These are phyloP conservation scores for Quercus lobata DNA, from an alignment of 331 rosid genomes.

Conservation along the genomic window DNA sequence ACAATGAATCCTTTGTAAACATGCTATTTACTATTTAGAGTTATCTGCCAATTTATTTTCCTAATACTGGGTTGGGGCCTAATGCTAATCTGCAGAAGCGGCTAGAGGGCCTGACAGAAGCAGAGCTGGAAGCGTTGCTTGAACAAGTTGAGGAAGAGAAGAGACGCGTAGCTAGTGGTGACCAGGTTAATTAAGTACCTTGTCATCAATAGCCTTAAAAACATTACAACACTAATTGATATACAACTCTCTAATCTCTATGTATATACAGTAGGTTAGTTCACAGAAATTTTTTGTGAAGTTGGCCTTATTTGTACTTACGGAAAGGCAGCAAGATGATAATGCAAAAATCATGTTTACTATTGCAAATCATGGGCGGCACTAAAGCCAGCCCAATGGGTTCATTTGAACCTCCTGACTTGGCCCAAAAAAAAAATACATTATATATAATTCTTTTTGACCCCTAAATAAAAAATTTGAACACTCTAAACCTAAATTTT, in stretches of 20 bases:
- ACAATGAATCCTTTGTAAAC: too few relatives aligned
- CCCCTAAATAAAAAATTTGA: too few relatives aligned
- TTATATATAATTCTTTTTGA: too few relatives aligned
- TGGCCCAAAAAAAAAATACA: too few relatives aligned
- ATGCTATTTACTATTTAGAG: too few relatives aligned
- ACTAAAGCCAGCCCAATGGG: too few relatives aligned
- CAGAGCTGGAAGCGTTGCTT: slow-evolving; percentile 79
- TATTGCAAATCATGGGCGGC: neutral
- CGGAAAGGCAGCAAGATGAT: neutral
- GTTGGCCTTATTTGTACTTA: neutral
- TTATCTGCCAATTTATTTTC: neutral
- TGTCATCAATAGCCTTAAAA: slow-evolving; percentile 16
- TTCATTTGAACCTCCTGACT: too few relatives aligned
- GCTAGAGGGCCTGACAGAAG: slow-evolving; percentile 91
- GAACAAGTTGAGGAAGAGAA: slow-evolving; percentile 98
- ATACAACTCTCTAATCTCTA: neutral
- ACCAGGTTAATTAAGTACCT: slow-evolving; percentile 40
- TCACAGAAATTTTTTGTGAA: neutral
- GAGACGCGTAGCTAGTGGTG: slow-evolving; percentile 45
- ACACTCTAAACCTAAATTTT: too few relatives aligned
- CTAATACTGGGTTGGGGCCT: neutral
- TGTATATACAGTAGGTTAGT: neutral
- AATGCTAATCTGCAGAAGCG: slow-evolving; percentile 73
- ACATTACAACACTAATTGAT: slow-evolving; percentile 12
- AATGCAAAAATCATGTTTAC: neutral